Evolutionary conservation across 225 moss, liverwort and hornwort genomes (phyloP).

Genomic region (Pseudisothecium myosuroides): DNA sequence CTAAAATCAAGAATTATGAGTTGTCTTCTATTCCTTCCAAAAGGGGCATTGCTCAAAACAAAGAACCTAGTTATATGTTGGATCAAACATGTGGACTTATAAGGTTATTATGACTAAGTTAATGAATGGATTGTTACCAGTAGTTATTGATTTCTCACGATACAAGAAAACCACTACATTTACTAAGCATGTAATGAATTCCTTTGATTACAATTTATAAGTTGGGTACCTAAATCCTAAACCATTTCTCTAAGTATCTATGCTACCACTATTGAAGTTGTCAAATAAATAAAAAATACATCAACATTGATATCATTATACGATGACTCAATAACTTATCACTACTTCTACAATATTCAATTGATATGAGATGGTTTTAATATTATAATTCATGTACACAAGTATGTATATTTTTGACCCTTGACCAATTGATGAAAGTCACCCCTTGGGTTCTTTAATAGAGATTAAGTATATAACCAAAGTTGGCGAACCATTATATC

Average conservation of each 20-base stretch:
- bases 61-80: neutral
- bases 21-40: too few species aligned
- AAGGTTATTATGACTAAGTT: neutral
- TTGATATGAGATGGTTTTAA: neutral
- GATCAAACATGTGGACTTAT: rapidly evolving
- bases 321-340: neutral
- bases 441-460: neutral
- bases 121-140: neutral
- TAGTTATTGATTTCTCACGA: too few species aligned
- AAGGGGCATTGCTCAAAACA: rapidly evolving
- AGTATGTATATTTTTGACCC: neutral
- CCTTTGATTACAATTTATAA: neutral
- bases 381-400: neutral
- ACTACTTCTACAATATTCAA: neutral
- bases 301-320: neutral
- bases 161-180: neutral
- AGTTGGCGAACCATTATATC: neutral
- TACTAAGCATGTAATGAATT: neutral
- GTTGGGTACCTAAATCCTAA: neutral
- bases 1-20: neutral
- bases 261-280: too few species aligned
- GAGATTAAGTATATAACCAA: neutral
- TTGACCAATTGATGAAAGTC: neutral
- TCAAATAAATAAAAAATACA: too few species aligned
- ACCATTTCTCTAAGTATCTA: neutral